A percentile compares a stretch with the other conserved stretches of the same genome.
phyloP scores from a whole-genome alignment of 2,329 filamentous ascomycete genomes.

The Trichophyton rubrum region DNA sequence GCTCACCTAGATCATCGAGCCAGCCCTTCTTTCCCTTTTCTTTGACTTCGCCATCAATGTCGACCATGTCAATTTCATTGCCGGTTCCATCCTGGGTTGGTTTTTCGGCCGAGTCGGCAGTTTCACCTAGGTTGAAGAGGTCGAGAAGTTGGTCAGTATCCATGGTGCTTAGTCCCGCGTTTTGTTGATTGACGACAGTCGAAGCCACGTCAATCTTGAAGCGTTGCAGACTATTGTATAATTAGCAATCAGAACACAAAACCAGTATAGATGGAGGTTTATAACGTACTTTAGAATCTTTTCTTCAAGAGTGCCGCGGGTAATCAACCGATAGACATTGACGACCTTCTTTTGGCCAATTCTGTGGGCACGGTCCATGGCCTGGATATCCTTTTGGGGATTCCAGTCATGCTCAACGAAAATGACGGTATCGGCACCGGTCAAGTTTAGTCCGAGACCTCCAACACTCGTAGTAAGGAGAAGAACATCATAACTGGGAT shows the following conservation, averaged over 20 bases:
- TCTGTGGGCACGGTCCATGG: constrained; percentile 95
- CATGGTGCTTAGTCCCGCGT: constrained; percentile 88
- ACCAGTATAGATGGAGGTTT: not conserved
- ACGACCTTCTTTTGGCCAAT: constrained; percentile 99
- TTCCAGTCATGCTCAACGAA: constrained; percentile 99
- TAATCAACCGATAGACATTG: constrained; percentile 95
- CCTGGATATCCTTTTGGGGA: constrained; percentile 94
- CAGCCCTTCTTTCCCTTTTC: constrained; percentile 96
- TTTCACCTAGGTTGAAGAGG: constrained; percentile 80
- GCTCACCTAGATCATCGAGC: constrained; percentile 83
- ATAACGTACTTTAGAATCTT: constrained; percentile 70
- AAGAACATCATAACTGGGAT: constrained; percentile 89
- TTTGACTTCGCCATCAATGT: constrained; percentile 78
- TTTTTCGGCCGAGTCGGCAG: constrained; percentile 43
- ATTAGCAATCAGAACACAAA: constrained; percentile 5
- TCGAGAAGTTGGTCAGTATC: constrained; percentile 97
- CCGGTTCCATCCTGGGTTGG: constrained; percentile 51
- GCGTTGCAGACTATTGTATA: constrained; percentile 61
- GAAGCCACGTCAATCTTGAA: constrained; percentile 99
- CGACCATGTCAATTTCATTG: constrained; percentile 63
- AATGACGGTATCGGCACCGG: constrained; percentile 94
- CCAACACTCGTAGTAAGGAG: constrained; percentile 91
- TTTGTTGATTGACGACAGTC: constrained; percentile 98
- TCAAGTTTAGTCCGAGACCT: constrained; percentile 86
- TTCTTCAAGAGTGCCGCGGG: constrained; percentile 88